Conservation (phyloP, 768 basidiomycete species). For the Dioszegia aurantiaca region DNA sequence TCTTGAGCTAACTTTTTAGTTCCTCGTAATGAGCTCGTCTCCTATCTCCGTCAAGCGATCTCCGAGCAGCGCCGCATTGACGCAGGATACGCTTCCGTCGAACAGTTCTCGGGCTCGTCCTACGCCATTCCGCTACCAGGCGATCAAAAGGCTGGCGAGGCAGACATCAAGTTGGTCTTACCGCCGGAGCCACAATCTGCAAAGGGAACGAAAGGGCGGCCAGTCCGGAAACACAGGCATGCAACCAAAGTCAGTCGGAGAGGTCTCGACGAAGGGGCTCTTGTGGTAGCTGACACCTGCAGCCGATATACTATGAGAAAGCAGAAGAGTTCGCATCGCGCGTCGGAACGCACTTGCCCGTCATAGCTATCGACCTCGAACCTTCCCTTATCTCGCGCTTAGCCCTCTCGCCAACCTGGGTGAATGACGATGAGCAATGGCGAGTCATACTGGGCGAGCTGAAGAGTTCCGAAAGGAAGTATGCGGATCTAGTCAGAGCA, state of each 20-base stretch:
- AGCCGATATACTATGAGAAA: constrained; percentile 40
- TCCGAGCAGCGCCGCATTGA: constrained; percentile 48
- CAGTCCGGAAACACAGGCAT: constrained; percentile 38
- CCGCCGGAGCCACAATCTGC: constrained; percentile 40
- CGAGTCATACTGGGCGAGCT: constrained; percentile 20
- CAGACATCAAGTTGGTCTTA: constrained; percentile 43
- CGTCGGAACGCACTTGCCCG: constrained; percentile 33
- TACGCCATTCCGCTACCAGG: constrained; percentile 32
- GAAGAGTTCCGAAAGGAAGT: constrained; percentile 27
- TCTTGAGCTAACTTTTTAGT: constrained; percentile 26
- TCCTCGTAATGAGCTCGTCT: constrained; percentile 41
- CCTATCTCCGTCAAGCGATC: constrained; percentile 38
- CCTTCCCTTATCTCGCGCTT: constrained; percentile 33
- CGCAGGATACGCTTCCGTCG: constrained; percentile 39
- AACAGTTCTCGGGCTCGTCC: constrained; percentile 31
- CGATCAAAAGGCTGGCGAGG: constrained; percentile 25
- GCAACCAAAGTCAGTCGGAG: constrained; percentile 27
- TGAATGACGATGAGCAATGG: constrained; percentile 47
- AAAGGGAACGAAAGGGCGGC: constrained; percentile 33
- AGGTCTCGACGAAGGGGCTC: neutral
- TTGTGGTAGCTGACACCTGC: neutral
- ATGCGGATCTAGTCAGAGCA: constrained; percentile 33
- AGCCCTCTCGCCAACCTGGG: constrained; percentile 34
- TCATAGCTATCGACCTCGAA: constrained; percentile 46
- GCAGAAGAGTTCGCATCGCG: constrained; percentile 40